These are phyloP conservation scores for Thymus mandschuricus DNA, from an alignment of 257 asterid species.

Conservation along the genomic window DNA sequence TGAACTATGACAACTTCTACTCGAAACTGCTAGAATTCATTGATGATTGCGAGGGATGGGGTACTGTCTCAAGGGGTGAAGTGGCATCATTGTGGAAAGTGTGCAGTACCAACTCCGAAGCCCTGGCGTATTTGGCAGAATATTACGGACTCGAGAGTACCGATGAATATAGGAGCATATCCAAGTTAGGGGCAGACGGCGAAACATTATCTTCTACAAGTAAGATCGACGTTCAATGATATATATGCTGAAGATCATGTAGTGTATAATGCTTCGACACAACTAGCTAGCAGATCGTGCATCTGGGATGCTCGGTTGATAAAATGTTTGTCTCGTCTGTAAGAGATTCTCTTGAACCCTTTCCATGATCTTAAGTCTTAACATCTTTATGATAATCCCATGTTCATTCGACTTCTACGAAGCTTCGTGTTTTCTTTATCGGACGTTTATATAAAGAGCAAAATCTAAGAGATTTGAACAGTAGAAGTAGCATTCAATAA, in stretches of 20 bases:
- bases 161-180: conserved; percentile 16
- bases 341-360: neutral
- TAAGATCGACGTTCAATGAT: conserved; percentile 1
- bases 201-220: conserved; percentile 14
- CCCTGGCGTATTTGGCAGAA: conserved; percentile 66
- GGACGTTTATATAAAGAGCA: no score
- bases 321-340: neutral
- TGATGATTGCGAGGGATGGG: conserved; percentile 73
- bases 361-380: neutral
- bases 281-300: neutral
- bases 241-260: neutral
- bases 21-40: conserved; percentile 78
- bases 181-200: conserved; percentile 3
- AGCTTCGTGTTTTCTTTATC: no score
- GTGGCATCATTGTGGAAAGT: conserved; percentile 77
- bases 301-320: neutral
- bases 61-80: conserved; percentile 70
- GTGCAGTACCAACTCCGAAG: conserved; percentile 73
- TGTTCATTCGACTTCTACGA: neutral
- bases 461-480: neutral
- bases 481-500: neutral
- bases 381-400: neutral
- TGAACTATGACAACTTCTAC: conserved; percentile 86
- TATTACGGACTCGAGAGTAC: conserved; percentile 48
- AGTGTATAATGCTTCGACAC: neutral